Conservation (phyloP, 208 protist genomes). For the Acanthamoeba lenticulata region DNA sequence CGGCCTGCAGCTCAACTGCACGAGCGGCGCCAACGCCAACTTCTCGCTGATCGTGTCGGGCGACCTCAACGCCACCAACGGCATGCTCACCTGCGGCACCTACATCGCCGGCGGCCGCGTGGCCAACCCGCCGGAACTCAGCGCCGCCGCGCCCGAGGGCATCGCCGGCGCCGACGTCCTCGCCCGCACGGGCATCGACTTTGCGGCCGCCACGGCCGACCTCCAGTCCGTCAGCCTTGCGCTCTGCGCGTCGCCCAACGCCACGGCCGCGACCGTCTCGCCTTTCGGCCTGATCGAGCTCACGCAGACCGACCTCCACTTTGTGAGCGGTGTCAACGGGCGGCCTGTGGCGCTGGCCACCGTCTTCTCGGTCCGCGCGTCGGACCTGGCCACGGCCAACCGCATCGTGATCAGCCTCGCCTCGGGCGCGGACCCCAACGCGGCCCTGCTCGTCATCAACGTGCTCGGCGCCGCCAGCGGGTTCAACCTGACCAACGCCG, state of each 20-base stretch:
- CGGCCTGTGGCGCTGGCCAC: neutral
- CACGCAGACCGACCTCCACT: neutral
- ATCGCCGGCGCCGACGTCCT: neutral
- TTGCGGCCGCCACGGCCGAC: neutral
- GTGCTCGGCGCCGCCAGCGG: neutral
- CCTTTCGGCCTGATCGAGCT: neutral
- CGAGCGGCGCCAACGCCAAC: neutral
- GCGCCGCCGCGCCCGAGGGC: neutral
- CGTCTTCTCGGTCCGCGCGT: neutral
- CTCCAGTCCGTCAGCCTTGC: neutral
- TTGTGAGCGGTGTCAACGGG: neutral
- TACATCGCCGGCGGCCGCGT: neutral
- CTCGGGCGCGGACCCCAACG: neutral
- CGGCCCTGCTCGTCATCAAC: neutral
- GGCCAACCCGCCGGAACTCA: neutral
- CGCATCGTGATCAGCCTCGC: neutral
- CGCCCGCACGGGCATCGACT: neutral
- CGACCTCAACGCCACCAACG: neutral
- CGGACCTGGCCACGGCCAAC: neutral
- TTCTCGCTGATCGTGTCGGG: neutral
- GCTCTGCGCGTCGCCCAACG: neutral
- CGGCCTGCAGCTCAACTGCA: neutral
- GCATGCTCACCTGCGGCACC: neutral
- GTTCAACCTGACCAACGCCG: neutral
- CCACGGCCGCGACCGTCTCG: neutral